Percentiles rank a stretch among this genome's conserved stretches.
These are phyloP conservation scores for Polytrichum formosum DNA, from an alignment of 225 moss, liverwort and hornwort genomes.

Conservation along the genomic window DNA sequence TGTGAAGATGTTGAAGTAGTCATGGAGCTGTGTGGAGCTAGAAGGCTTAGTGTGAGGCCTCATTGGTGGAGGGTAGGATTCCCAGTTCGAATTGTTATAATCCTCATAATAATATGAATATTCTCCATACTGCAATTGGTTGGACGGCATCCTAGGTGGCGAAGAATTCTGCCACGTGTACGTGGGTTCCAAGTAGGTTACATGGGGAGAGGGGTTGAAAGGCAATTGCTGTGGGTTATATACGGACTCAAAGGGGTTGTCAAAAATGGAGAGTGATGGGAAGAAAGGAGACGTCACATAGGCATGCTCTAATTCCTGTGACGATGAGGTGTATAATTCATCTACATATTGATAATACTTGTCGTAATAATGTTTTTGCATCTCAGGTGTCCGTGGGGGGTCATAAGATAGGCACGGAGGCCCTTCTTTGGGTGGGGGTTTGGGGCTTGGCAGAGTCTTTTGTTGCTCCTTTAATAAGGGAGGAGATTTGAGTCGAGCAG, in stretches of 20 bases:
- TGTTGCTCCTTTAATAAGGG: not conserved
- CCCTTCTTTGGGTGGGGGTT: not conserved
- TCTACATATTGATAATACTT: not conserved
- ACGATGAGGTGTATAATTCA: not conserved
- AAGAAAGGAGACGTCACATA: not conserved
- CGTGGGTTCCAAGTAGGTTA: constrained; percentile 18
- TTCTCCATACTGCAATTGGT: constrained; percentile 9
- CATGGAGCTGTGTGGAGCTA: constrained; percentile 13
- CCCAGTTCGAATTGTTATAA: constrained; percentile 15
- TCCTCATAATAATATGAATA: constrained; percentile 14
- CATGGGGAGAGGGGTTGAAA: constrained; percentile 6
- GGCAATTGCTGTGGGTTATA: constrained; percentile 4
- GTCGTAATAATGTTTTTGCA: not conserved
- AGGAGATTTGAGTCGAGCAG: constrained; percentile 4
- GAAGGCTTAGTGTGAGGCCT: constrained; percentile 8
- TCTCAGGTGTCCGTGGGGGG: not conserved
- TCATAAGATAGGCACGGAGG: not conserved
- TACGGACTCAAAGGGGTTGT: constrained; percentile 23
- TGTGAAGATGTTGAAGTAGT: constrained; percentile 46
- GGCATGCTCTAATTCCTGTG: not conserved
- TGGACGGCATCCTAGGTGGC: constrained; percentile 10
- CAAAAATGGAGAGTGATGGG: not conserved
- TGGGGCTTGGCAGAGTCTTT: constrained; percentile 3
- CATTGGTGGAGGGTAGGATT: not conserved
- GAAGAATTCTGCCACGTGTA: constrained; percentile 10